These are phyloP conservation scores for Oryza officinalis DNA, from an alignment of 176 grass and related monocot species.

Conservation along the genomic window DNA sequence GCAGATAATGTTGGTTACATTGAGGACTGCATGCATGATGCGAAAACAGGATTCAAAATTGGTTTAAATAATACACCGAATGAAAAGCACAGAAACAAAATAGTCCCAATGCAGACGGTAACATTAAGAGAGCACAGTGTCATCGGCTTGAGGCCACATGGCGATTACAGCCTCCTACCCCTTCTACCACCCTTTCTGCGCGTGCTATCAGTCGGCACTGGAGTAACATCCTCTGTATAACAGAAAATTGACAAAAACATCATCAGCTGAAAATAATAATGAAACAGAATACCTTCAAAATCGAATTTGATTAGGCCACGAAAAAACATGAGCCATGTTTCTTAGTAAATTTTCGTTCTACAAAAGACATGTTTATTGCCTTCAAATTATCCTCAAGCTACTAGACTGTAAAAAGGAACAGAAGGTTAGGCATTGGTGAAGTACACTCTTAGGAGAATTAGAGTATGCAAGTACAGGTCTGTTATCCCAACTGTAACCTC, in stretches of 20 bases:
- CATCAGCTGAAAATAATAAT: not conserved
- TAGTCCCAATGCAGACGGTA: not conserved
- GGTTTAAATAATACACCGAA: not conserved
- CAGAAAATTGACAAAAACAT: not conserved
- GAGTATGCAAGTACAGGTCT: too few relatives aligned
- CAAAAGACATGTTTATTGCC: not conserved
- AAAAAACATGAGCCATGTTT: not conserved
- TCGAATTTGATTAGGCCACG: not conserved
- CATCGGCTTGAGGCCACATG: not conserved
- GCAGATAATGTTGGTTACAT: not conserved
- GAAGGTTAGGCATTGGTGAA: not conserved
- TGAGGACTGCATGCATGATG: not conserved
- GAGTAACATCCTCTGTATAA: slow-evolving; percentile 55
- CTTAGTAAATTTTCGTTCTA: not conserved
- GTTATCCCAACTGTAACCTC: too few relatives aligned
- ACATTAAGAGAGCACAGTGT: not conserved
- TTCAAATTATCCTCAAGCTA: not conserved
- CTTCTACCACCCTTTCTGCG: slow-evolving; percentile 65
- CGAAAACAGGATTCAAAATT: not conserved
- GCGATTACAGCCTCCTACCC: slow-evolving; percentile 52
- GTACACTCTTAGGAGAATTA: too few relatives aligned
- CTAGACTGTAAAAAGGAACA: not conserved
- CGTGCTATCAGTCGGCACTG: slow-evolving; percentile 59
- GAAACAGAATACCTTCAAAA: not conserved
- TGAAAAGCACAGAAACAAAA: not conserved